phyloP scores from a whole-genome alignment of 2,329 filamentous ascomycete species.

The Colletotrichum sp. region DNA sequence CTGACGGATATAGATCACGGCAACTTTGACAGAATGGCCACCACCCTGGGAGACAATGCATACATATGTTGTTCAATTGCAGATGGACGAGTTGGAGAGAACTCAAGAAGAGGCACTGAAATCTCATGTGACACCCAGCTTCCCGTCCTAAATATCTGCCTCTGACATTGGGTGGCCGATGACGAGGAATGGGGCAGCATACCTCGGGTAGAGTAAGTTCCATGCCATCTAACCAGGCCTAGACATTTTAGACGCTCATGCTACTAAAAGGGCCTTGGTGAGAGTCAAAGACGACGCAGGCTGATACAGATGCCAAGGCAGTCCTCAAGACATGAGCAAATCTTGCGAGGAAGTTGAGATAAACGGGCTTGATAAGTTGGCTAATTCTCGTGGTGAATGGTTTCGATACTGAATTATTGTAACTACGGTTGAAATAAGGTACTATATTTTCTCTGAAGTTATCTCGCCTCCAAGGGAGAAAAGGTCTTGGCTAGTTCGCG shows the following conservation, averaged over 20 bases:
- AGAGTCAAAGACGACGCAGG: background rate
- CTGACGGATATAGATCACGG: background rate
- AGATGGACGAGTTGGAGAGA: background rate
- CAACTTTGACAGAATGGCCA: background rate
- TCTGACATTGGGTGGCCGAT: background rate
- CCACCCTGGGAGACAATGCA: background rate
- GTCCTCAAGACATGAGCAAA: background rate
- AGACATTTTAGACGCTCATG: background rate
- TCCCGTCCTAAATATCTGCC: background rate
- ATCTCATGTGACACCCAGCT: background rate
- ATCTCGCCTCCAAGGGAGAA: background rate
- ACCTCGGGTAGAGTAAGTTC: background rate
- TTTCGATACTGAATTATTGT: background rate
- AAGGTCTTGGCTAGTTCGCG: background rate
- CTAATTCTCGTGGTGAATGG: background rate
- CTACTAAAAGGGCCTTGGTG: background rate
- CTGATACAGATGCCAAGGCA: background rate
- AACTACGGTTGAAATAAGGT: background rate
- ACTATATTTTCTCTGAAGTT: background rate
- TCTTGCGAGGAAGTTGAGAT: background rate
- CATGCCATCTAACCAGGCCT: background rate
- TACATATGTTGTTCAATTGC: background rate
- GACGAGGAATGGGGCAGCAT: background rate
- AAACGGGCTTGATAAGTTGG: background rate
- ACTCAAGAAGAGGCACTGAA: background rate